Base-by-base conservation (phyloP, 805 yeast genomes). In the Hagleromyces aurorensis region DNA sequence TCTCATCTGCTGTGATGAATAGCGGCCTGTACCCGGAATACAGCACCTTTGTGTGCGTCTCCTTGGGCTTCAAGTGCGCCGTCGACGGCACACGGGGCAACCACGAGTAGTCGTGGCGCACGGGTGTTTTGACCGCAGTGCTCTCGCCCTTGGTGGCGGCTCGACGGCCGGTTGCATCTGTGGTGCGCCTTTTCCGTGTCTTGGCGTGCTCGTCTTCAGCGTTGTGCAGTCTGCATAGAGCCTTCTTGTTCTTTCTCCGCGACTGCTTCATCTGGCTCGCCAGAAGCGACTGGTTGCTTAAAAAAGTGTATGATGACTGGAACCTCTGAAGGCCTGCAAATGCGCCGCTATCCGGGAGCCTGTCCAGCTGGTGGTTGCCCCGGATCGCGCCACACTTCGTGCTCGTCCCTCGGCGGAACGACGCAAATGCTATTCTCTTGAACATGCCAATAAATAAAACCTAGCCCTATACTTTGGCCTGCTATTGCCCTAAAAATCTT, bases 11-110 rank as follows among this genome's bases (percentile, higher is more conserved):
- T 16, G 37, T 35, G 9, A 50, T 30, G 11, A 46, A 44, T 12
- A 53, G 29, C 4, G 59, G 57, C 27, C 59, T 50, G 24, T 53
- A 53, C 9, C 58, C 58, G 4, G 50, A 44, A 28, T 46, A 53
- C 18, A 55, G 34, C 21, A 46, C 37, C n/a, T 41, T 34, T 9
- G 48, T 38, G 17, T 34, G 37, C 16, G 53, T 36, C 12, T 50
- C 53, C 7, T 39, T 38, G 1, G 38, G 48, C 15, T 44, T 42
- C 7, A 52, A 25, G 31, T 48, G 40, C 9, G 33, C 35, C 8
- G 55, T 51, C 4, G 50, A 38, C 9, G 55, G 52, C 7, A 48
- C 57, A 28, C 47, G 37, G 18, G 59, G 59, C 13, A 55, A 23
- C 40, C 53, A 44, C 7, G 51, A 45, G 28, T 43, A 52, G 31